Evolutionary conservation across 1,284 basidiomycete genomes (phyloP), one percentile per base, ranked within the genome.

Genomic region (Pisolithus thermaeus): DNA sequence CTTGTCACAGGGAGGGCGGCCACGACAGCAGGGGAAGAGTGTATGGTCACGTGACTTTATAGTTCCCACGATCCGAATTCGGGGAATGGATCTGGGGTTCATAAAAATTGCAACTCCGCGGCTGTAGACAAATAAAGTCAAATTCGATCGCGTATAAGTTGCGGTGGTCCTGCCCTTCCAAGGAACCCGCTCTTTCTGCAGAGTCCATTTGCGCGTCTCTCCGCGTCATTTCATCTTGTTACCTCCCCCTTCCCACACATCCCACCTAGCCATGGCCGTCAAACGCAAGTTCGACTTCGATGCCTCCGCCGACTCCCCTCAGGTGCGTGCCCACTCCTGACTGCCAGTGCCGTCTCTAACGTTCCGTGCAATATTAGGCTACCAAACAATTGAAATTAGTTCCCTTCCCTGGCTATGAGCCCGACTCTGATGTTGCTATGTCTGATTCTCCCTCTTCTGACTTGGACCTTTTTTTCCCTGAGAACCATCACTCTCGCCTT

Each of bases 201-300:
- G 59, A 0, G 55, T 58, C 12, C 67, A 66, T 43, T 61, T 62
- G 7, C 54, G 65, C 14, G 51, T 53, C 54, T 50, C 46, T 51
- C 27, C 37, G 52, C 23, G 63, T 63, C 40, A n/a, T 25, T 56
- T 68, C 63, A 27, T 11, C 36, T 50, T 38, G 39, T 20, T 37
- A 53, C 47, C 50, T 32, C 64, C 65, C 62, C 27, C 57, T 51
- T 43, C 62, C 66, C 58, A 27, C 28, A 30, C 8, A 11, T 9
- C 63, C 61, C 48, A 30, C 52, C 44, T n/a, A 52, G 52, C 37
- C 56, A 88, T 88, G 84, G 74, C 79, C 44, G 59, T 86, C 63
- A 90, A 90, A 67, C 78, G 87, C 64, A 90, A 90, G 71, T 75
- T 87, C 52, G 80, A 82, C 54, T 57, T 73, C 36, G 82, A 83